Conservation (phyloP, 345 rosid species). For the Populus tremula region DNA sequence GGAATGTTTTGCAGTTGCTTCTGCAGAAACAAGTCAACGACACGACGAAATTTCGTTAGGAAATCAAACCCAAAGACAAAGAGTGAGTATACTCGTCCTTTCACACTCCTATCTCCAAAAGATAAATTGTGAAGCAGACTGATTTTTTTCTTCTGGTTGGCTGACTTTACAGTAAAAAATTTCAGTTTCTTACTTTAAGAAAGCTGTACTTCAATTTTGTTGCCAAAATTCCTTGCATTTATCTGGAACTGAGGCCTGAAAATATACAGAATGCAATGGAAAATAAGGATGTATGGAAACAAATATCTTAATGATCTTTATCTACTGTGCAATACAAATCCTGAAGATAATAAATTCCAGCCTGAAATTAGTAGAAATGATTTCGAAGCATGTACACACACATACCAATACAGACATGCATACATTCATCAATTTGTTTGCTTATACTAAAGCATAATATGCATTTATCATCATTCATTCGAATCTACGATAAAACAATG, state of each 20-base stretch:
- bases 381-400: not conserved
- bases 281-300: not conserved
- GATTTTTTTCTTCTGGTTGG: too few species aligned
- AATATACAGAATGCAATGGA: not conserved
- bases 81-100: slow-evolving; percentile 41
- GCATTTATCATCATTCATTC: not conserved
- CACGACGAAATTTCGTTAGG: slow-evolving; percentile 19
- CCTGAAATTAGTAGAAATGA: not conserved
- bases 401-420: not conserved
- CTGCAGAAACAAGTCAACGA: slow-evolving; percentile 25
- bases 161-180: not conserved
- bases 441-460: not conserved
- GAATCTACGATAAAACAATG: not conserved
- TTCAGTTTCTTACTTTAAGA: not conserved
- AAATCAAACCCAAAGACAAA: slow-evolving; percentile 31
- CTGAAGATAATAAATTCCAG: not conserved
- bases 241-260: not conserved
- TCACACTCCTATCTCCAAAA: not conserved
- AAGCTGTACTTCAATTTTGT: not conserved
- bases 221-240: not conserved
- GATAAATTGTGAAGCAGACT: not conserved
- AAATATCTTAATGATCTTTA: not conserved
- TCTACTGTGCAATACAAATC: not conserved
- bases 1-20: slow-evolving; percentile 29
- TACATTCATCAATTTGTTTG: not conserved